phyloP scores from a whole-genome alignment of 164 flowering plant genomes.

The Dillenia turbinata region DNA sequence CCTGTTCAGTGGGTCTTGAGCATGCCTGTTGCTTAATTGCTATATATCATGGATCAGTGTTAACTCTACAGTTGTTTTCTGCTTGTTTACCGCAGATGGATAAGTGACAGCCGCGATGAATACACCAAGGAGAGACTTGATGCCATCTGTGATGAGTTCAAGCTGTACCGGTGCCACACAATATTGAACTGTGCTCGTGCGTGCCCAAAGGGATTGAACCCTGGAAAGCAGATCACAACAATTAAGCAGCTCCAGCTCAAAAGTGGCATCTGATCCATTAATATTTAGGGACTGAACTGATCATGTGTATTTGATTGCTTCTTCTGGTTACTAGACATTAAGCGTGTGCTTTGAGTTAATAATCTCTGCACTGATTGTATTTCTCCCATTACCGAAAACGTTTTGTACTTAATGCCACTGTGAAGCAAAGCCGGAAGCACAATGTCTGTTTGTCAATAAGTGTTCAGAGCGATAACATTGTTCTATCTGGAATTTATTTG shows the following conservation, averaged over 20 bases:
- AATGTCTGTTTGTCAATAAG: slow-evolving; percentile 12
- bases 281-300: not conserved
- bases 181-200: slow-evolving; percentile 95
- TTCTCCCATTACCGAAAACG: not conserved
- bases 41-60: too few relatives aligned
- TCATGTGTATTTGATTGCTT: slow-evolving; percentile 8
- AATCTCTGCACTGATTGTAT: slow-evolving; percentile 16
- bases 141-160: slow-evolving; percentile 84
- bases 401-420: slow-evolving; percentile 4
- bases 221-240: slow-evolving; percentile 75
- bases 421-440: not conserved
- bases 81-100: slow-evolving; percentile 62
- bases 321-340: slow-evolving; percentile 5
- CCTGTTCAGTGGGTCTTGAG: too few relatives aligned
- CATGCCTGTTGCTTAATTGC: too few relatives aligned
- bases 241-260: slow-evolving; percentile 70
- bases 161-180: slow-evolving; percentile 95
- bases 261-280: slow-evolving; percentile 3
- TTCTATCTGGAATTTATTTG: not conserved
- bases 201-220: slow-evolving; percentile 97
- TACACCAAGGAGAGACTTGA: slow-evolving; percentile 75
- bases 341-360: slow-evolving; percentile 11
- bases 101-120: slow-evolving; percentile 94
- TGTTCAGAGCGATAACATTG: not conserved
- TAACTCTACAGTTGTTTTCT: slow-evolving; percentile 1